A percentile compares a stretch with the other conserved stretches of the same genome.
phyloP scores from a whole-genome alignment of 2,329 filamentous ascomycete genomes.

The Coniochaeta prunicola region DNA sequence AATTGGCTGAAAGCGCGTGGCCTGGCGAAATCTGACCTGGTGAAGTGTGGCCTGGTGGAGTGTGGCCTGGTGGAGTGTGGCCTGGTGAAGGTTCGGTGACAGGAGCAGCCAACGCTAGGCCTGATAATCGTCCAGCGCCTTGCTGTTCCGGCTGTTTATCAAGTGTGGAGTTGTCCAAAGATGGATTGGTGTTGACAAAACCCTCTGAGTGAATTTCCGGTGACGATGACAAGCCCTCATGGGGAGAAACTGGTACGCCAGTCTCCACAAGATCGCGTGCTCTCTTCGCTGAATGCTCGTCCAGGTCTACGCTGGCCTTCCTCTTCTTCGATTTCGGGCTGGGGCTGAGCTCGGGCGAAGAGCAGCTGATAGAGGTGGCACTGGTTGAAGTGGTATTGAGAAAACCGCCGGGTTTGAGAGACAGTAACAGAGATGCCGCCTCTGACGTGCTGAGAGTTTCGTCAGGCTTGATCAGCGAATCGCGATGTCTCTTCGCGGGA shows the following conservation, averaged over 20 bases:
- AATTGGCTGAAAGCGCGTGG: neutral
- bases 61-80: neutral
- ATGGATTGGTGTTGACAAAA: neutral
- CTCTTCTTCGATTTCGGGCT: neutral
- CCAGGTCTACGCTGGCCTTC: neutral
- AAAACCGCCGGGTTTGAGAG: no score
- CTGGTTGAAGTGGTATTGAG: neutral
- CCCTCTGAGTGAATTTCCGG: neutral
- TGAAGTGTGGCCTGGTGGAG: neutral
- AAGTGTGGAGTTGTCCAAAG: neutral
- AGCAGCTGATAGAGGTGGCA: neutral
- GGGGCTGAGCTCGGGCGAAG: neutral
- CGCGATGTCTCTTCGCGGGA: neutral
- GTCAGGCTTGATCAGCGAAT: neutral
- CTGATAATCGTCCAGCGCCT: neutral
- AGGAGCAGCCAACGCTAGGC: neutral
- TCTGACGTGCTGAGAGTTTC: no score
- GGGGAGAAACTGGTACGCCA: neutral
- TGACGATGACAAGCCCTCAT: neutral
- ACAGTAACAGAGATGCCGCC: no score
- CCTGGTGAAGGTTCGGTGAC: neutral
- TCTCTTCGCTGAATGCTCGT: neutral
- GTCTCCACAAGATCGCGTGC: neutral
- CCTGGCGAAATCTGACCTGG: no score
- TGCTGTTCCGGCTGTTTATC: neutral